Conservation (phyloP, 1,284 basidiomycete genomes). For the Fereydounia khargensis region DNA sequence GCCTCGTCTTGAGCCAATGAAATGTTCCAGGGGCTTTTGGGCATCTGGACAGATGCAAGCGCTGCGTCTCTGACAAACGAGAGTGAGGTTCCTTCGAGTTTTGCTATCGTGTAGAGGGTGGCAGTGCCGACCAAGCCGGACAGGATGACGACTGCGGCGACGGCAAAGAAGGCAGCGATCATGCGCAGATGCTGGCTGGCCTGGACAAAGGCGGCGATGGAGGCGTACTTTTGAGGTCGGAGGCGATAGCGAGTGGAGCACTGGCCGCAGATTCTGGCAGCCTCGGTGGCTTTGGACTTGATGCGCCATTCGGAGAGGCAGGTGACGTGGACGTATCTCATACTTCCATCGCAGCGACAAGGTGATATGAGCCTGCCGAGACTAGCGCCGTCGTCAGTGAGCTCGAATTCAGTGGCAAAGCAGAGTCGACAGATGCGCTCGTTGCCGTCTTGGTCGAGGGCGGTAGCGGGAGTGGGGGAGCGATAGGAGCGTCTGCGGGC, state of each 20-base stretch:
- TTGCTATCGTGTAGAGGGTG: slow-evolving; percentile 5
- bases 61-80: slow-evolving; percentile 11
- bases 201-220: slow-evolving; percentile 20
- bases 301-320: slow-evolving; percentile 28
- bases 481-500: background rate
- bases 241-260: slow-evolving; percentile 24
- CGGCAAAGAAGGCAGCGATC: slow-evolving; percentile 10
- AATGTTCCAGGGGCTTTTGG: slow-evolving; percentile 18
- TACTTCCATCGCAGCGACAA: slow-evolving; percentile 30
- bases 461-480: background rate
- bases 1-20: slow-evolving; percentile 11
- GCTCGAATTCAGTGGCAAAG: slow-evolving; percentile 19
- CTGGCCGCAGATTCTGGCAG: slow-evolving; percentile 20
- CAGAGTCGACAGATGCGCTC: slow-evolving; percentile 30
- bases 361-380: slow-evolving; percentile 21
- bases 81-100: slow-evolving; percentile 9
- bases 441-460: slow-evolving; percentile 3
- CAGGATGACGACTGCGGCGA: slow-evolving; percentile 7
- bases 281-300: slow-evolving; percentile 12
- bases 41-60: slow-evolving; percentile 8
- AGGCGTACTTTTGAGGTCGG: slow-evolving; percentile 8
- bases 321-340: slow-evolving; percentile 25
- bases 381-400: slow-evolving; percentile 22
- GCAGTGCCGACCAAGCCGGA: slow-evolving; percentile 5
- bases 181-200: slow-evolving; percentile 23